Base-by-base conservation (phyloP, 208 protist genomes). In the Leishmania gerbilli region DNA sequence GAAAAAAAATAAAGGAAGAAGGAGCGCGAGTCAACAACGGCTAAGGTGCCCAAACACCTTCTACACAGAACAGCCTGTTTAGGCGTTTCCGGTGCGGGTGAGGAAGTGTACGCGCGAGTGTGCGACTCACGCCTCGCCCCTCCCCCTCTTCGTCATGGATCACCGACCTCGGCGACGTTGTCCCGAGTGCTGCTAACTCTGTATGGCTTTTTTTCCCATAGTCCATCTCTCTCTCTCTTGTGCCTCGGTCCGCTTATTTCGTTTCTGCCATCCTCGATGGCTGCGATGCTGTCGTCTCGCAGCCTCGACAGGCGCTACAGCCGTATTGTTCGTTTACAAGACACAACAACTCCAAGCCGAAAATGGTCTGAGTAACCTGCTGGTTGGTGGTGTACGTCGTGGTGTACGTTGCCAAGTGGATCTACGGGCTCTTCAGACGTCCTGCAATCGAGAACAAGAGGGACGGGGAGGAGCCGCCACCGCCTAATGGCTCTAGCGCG, bases 331-430 rank as follows among this genome's bases (percentile, higher is more conserved):
- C 15, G 5, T 34, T 27, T 53, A 37, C 3, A 53, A 37, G 45
- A 74, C 37, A 19, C 21, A 21, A 55, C 1, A 15, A 55, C 42
- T 55, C 1, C 42, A 74, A 15, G 24, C 15, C 4, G 11, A 45
- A 58, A 67, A 87, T 87, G 84, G 84, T 87, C 56, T 87, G 84
- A 87, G 84, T 87, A 62, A 79, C 55, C 68, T 93, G 90, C 72
- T 93, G 90, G 88, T 60, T 93, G 71, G 87, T 92, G 74, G 88
- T 92, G 58, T 90, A 93, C 76, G 77, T 86, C 21, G 80, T 92
- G 3, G 84, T 84, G 76, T 84, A 83, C 67, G 58, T 89, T 19
- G 78, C 80, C 53, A 89, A 84, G 76, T 88, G 77, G 79, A 71
- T 93, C 68, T 85, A 85, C 77, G 7, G 64, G 60, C 64, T 81